Evolutionary conservation across 305 asterid species (phyloP), one percentile per base, ranked within the genome.

Genomic region (Fraxinus albicans): DNA sequence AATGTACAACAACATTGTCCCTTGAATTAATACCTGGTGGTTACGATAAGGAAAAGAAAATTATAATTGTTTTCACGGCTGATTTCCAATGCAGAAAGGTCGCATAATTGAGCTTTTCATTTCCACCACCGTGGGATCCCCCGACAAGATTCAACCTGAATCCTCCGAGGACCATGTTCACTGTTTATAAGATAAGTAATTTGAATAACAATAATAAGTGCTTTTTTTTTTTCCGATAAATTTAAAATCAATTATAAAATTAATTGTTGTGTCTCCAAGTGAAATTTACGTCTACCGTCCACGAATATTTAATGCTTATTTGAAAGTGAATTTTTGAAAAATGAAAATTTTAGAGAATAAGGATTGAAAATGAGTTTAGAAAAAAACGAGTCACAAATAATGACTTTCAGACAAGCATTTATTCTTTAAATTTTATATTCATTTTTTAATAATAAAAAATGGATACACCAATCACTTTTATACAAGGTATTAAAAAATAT

Each of bases 41-140:
- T 90, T 90, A 69, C 38, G 89, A 89, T 86, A 86, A 86, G 86
- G 80, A n/a, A 23, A 65, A 9, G 0, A 8, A 23, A 8, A 21
- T 65, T 65, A 9, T 25, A 69, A 80, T 73, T 44, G 19, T 80
- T 82, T 78, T 83, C 80, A 80, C 1, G 38, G 76, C 74, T 36
- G 53, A 69, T 55, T 76, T 88, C 27, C 75, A 81, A 36, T 40
- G 53, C 31, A 79, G 35, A 74, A 33, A 80, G 89, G 84, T 29
- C 87, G 83, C 87, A 76, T 77, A 9, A 17, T 35, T 82, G 27
- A 34, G 25, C 9, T 55, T 81, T 55, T 77, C 72, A 72, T 23
- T 65, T 40, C 50, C 80, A 76, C 15, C 72, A 65, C 44, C 19
- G 25, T 34, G 42, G 29, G 81, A 78, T 84, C 35, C 75, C 31